Conservation (phyloP, 106 monocot species). For the Chionographis japonica region DNA sequence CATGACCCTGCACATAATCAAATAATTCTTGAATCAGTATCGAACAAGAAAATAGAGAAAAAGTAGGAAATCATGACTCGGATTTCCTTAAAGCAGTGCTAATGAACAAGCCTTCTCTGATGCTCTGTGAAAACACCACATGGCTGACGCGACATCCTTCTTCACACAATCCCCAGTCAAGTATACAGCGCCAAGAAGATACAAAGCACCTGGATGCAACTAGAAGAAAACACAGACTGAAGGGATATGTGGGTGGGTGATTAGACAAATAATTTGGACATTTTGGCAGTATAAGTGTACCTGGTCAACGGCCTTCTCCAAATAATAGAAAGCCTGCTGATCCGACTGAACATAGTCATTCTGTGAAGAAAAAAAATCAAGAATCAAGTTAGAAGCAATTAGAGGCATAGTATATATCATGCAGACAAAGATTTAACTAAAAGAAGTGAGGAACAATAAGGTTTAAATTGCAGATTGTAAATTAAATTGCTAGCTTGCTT, state of each 20-base stretch:
- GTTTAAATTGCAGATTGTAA: too few relatives aligned
- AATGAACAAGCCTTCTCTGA: constrained; percentile 63
- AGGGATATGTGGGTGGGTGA: neutral
- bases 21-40: neutral
- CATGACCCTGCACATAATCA: constrained; percentile 64
- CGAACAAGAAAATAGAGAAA: too few relatives aligned
- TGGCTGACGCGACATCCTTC: constrained; percentile 80
- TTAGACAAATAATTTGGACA: neutral
- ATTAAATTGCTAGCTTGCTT: too few relatives aligned
- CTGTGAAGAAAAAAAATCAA: constrained; percentile 22
- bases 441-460: neutral
- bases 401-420: neutral
- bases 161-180: constrained; percentile 89
- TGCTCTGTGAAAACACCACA: constrained; percentile 96
- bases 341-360: constrained; percentile 77
- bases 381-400: neutral
- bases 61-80: too few relatives aligned
- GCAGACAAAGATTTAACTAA: neutral
- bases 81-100: too few relatives aligned
- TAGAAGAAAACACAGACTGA: constrained; percentile 21
- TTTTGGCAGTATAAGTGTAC: constrained; percentile 17
- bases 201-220: constrained; percentile 95
- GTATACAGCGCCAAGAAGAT: constrained; percentile 90
- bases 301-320: constrained; percentile 96
- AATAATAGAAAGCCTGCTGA: constrained; percentile 89